Evolutionary conservation across 352 stramenopile species (phyloP), one percentile per base, ranked within the genome.

Genomic region (Phytophthora kernoviae): DNA sequence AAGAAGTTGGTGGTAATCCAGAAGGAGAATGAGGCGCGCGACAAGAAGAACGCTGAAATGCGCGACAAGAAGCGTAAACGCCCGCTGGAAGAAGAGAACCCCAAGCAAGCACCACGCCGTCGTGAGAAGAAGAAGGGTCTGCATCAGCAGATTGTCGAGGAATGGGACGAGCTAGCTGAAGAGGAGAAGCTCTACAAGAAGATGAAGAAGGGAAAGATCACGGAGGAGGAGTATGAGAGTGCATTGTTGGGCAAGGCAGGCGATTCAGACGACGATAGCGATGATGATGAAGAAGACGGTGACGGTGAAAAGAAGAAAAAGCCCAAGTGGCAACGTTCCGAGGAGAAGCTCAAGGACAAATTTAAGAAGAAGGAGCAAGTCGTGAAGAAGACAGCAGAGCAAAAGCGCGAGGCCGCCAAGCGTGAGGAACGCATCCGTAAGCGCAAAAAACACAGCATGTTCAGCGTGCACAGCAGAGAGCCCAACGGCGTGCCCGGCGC

Each of bases 111-210:
- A 30, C 83, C 83, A 10, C 85, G 83, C 51, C 82, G 87, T 62
- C 84, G 87, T 65, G 86, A 93, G 58, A 99, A 99, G 75, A 99
- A 98, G 79, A 97, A 98, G 65, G 96, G 96, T 22, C 66, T 93
- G 42, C 93, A 99, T 59, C 88, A 98, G 68, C 90, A 96, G 61
- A 98, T 99, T 61, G 86, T 98, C 20, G 96, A 99, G 62, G 98
- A 99, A 72, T 99, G 98, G 98, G 97, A 99, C 54, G 97, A 99
- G 48, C 73, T 99, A 9, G 97, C 97, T 27, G 96, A 99, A 58
- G 97, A 99, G 69, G 85, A 98, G 53, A 89, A 97, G 56, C 53
- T 97, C 27, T 98, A 94, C 77, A 99, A 99, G 73, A 98, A 99
- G 71, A 64, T 99, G 32, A 97, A 98, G 52, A 93, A 94, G 60